Percentiles rank a stretch among this genome's conserved stretches.
Conservation (phyloP, 169 alveolate species). For the Theileria annulata region DNA sequence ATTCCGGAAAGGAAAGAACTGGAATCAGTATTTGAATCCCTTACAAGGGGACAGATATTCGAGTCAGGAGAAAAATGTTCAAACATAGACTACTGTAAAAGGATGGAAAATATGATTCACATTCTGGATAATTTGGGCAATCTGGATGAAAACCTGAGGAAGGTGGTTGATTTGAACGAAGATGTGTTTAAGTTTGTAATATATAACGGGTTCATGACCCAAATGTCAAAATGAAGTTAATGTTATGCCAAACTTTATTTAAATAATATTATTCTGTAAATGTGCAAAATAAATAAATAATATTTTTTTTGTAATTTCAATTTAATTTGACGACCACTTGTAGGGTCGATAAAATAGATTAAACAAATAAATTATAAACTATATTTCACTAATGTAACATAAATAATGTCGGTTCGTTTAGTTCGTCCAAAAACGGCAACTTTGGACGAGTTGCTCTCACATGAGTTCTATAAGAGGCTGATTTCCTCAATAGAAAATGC, state of each 20-base stretch:
- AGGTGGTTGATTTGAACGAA: slow-evolving; percentile 10
- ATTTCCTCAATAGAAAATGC: slow-evolving; percentile 8
- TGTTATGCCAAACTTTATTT: not conserved
- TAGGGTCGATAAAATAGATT: slow-evolving; percentile 7
- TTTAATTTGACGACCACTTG: not conserved
- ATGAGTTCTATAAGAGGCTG: slow-evolving; percentile 47
- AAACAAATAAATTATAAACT: too few relatives aligned
- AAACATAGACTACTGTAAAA: not conserved
- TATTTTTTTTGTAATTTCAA: too few relatives aligned
- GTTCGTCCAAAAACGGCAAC: slow-evolving; percentile 44
- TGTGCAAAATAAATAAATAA: not conserved
- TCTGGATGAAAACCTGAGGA: not conserved
- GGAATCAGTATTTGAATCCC: not conserved
- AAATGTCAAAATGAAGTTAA: not conserved
- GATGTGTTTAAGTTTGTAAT: slow-evolving; percentile 16
- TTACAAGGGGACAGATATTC: not conserved
- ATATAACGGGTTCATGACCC: slow-evolving; percentile 6
- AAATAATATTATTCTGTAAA: not conserved
- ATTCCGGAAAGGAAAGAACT: not conserved
- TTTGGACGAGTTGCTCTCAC: slow-evolving; percentile 35
- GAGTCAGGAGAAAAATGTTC: not conserved
- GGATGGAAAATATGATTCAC: not conserved
- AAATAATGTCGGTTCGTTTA: slow-evolving; percentile 17
- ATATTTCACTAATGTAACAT: not conserved
- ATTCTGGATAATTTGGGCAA: not conserved